These are phyloP conservation scores for Xylariaceae sp. DNA, from an alignment of 2,329 filamentous ascomycete genomes.

Conservation along the genomic window DNA sequence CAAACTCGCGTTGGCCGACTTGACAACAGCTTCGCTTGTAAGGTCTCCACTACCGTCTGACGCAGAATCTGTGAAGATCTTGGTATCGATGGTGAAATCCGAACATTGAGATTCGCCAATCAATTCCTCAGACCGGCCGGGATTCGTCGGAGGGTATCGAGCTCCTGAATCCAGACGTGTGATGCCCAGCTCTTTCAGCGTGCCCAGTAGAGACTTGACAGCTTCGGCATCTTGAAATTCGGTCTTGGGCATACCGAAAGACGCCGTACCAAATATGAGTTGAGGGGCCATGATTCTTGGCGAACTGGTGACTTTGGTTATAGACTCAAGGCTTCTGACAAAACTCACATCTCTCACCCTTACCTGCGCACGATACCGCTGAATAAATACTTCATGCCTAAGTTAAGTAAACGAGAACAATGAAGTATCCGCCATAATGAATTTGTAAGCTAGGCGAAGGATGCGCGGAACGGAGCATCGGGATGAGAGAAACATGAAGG, in stretches of 20 bases:
- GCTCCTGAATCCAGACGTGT: slow-evolving; percentile 27
- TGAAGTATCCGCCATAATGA: too few relatives aligned
- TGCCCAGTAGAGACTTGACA: slow-evolving; percentile 18
- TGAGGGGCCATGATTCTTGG: slow-evolving; percentile 23
- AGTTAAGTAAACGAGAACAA: too few relatives aligned
- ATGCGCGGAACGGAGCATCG: too few relatives aligned
- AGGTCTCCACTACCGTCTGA: slow-evolving; percentile 32
- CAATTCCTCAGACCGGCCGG: slow-evolving; percentile 32
- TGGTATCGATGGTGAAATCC: slow-evolving; percentile 34
- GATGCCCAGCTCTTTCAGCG: slow-evolving; percentile 19
- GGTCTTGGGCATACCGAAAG: slow-evolving; percentile 27
- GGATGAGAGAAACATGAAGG: too few relatives aligned
- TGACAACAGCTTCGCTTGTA: slow-evolving; percentile 23
- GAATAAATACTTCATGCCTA: too few relatives aligned
- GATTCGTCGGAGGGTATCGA: slow-evolving; percentile 33
- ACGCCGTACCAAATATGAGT: slow-evolving; percentile 29
- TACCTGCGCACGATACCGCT: too few relatives aligned
- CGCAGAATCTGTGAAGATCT: slow-evolving; percentile 30
- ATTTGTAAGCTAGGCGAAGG: too few relatives aligned
- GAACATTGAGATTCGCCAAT: slow-evolving; percentile 28
- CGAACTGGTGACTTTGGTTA: too few relatives aligned
- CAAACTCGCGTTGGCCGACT: slow-evolving; percentile 30
- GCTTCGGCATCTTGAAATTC: slow-evolving; percentile 25
- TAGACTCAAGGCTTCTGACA: too few relatives aligned
- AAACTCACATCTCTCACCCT: too few relatives aligned